These are phyloP conservation scores for Aulographum hederae DNA, from an alignment of 2,329 filamentous ascomycete genomes.

Conservation along the genomic window DNA sequence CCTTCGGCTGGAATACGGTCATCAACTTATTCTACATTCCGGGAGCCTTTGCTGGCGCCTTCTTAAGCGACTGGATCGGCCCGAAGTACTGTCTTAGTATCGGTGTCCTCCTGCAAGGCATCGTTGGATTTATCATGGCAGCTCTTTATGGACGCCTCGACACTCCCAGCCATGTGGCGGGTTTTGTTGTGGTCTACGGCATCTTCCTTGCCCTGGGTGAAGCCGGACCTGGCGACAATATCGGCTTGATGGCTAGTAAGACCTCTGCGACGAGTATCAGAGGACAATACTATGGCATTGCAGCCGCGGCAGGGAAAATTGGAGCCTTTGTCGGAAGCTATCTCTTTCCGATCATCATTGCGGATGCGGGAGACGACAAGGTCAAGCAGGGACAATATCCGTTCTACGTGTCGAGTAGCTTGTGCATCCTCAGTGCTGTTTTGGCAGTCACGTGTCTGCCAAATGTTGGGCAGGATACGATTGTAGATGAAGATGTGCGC, in stretches of 20 bases:
- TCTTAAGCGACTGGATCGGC: conserved; percentile 55
- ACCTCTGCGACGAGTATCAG: conserved; percentile 71
- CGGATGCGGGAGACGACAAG: conserved; percentile 11
- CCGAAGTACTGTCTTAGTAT: conserved; percentile 55
- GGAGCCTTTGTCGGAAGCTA: conserved; percentile 76
- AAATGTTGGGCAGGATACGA: conserved; percentile 66
- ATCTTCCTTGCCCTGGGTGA: conserved; percentile 65
- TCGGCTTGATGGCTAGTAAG: conserved; percentile 72
- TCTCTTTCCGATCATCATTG: conserved; percentile 54
- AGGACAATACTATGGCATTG: conserved; percentile 55
- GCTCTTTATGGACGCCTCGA: conserved; percentile 57
- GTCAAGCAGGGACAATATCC: conserved; percentile 53
- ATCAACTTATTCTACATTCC: conserved; percentile 83
- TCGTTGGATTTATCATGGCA: conserved; percentile 70
- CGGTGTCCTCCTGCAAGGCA: conserved; percentile 53
- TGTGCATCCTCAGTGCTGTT: conserved; percentile 59
- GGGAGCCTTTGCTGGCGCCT: conserved; percentile 60
- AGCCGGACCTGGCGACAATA: conserved; percentile 78
- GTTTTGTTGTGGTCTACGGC: conserved; percentile 62
- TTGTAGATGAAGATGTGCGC: conserved; percentile 54
- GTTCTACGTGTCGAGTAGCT: conserved; percentile 64
- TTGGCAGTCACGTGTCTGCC: conserved; percentile 53
- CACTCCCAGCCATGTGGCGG: conserved; percentile 46
- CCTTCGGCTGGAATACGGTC: conserved; percentile 77
- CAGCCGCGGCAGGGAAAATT: conserved; percentile 56